Percentiles rank a stretch among this genome's conserved stretches.
These are phyloP conservation scores for Saturnispora gosingensis DNA, from an alignment of 805 yeast species.

Conservation along the genomic window DNA sequence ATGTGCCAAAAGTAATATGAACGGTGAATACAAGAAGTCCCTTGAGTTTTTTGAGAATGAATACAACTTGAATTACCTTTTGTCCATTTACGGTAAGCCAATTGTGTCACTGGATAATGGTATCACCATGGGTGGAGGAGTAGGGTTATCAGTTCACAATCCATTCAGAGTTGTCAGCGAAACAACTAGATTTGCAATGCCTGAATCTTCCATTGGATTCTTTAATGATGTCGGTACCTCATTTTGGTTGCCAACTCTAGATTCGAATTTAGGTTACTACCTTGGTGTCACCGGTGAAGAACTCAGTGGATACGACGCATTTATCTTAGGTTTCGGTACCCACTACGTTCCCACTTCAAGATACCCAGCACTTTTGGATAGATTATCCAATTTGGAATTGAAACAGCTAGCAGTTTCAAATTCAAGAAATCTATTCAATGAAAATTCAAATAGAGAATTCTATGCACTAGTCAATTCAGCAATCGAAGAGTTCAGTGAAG, in stretches of 20 bases:
- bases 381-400: slow-evolving; percentile 52
- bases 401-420: slow-evolving; percentile 16
- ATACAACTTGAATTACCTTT: slow-evolving; percentile 68
- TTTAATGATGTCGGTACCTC: slow-evolving; percentile 95
- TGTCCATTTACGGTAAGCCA: slow-evolving; percentile 83
- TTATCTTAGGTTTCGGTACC: slow-evolving; percentile 78
- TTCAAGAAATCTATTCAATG: slow-evolving; percentile 13
- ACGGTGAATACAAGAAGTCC: slow-evolving; percentile 39
- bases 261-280: slow-evolving; percentile 77
- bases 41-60: slow-evolving; percentile 67
- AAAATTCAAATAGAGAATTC: slow-evolving; percentile 27
- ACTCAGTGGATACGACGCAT: slow-evolving; percentile 70
- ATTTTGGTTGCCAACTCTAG: slow-evolving; percentile 75
- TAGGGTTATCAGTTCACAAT: slow-evolving; percentile 81
- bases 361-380: slow-evolving; percentile 49
- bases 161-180: slow-evolving; percentile 94
- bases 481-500: slow-evolving; percentile 70
- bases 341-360: slow-evolving; percentile 72
- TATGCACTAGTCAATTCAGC: slow-evolving; percentile 57
- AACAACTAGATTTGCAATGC: slow-evolving; percentile 89
- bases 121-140: slow-evolving; percentile 97
- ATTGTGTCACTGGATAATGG: slow-evolving; percentile 83
- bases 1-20: slow-evolving; percentile 53
- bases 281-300: slow-evolving; percentile 80
- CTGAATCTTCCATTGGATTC: slow-evolving; percentile 94